phyloP scores from a whole-genome alignment of 2,329 filamentous ascomycete genomes.

The Colletotrichum sp. region DNA sequence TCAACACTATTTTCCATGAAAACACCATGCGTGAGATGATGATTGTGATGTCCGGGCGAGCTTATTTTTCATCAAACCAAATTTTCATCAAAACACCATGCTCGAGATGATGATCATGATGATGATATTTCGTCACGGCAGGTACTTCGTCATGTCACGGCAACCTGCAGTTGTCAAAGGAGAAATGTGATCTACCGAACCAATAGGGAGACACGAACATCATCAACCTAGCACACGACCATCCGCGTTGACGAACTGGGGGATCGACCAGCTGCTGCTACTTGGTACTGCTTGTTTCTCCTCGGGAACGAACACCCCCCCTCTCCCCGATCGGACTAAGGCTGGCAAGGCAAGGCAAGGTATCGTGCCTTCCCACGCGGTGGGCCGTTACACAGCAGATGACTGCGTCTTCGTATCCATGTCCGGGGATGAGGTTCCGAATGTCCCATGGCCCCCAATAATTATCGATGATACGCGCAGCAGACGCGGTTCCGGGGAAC shows the following conservation, averaged over 20 bases:
- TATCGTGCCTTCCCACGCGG: neutral
- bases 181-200: neutral
- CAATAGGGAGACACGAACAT: neutral
- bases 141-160: neutral
- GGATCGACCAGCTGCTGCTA: constrained; percentile 3
- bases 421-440: neutral
- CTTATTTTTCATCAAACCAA: neutral
- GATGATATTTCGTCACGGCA: neutral
- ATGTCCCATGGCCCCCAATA: neutral
- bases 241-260: neutral
- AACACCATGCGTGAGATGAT: neutral
- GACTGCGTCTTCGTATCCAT: constrained; percentile 11
- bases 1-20: neutral
- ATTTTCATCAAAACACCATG: neutral
- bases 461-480: neutral
- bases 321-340: neutral
- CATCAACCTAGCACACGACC: neutral
- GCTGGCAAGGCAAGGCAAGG: neutral
- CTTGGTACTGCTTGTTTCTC: neutral
- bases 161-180: neutral
- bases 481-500: neutral
- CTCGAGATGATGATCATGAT: neutral
- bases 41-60: neutral
- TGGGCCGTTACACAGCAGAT: constrained; percentile 17
- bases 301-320: neutral